Evolutionary conservation across 2,329 filamentous ascomycete species (phyloP), one percentile per base, ranked within the genome.

Genomic region (Alternaria consortialis): DNA sequence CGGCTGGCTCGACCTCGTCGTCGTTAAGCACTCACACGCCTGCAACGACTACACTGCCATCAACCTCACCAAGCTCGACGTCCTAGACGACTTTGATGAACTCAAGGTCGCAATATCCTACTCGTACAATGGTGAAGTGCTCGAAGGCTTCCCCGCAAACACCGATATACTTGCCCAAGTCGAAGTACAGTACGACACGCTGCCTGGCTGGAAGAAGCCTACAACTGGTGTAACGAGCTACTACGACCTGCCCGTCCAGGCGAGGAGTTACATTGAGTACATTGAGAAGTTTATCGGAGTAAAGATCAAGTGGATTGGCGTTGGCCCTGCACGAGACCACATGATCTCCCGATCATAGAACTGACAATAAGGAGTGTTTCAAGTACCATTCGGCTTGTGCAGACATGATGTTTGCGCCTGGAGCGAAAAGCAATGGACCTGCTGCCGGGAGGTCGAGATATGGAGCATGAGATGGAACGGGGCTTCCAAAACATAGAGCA

Each of bases 41-140:
- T 83, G 90, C 76, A 91, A 91, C 80, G 84, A 89, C 80, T 91
- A 91, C 79, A 88, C 87, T 0, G 78, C 82, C 44, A 80, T 89
- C 70, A 89, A 90, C 79, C 80, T 89, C 58, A 89, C 87, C 58
- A 89, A 89, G 78, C 84, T 91, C 23, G 89, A 92, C 69, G 84
- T 93, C 37, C 84, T 93, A 15, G 91, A 93, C 75, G 86, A 86
- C 32, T 93, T 97, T 75, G 83, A 86, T 9, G 89, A 88, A 72
- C 86, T 96, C 79, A 91, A 93, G 77, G 84, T 92, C 52, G 91
- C 90, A 17, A 86, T 90, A 13, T 88, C 87, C 2, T 97, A 97
- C 81, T 82, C 82, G 12, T 68, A 86, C 72, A 84, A 86, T 52
- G 86, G 86, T 43, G 74, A 85, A 71, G 80, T 81, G 56, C 77